Conservation (phyloP, 306 rosid species). For the Albizia julibrissin region DNA sequence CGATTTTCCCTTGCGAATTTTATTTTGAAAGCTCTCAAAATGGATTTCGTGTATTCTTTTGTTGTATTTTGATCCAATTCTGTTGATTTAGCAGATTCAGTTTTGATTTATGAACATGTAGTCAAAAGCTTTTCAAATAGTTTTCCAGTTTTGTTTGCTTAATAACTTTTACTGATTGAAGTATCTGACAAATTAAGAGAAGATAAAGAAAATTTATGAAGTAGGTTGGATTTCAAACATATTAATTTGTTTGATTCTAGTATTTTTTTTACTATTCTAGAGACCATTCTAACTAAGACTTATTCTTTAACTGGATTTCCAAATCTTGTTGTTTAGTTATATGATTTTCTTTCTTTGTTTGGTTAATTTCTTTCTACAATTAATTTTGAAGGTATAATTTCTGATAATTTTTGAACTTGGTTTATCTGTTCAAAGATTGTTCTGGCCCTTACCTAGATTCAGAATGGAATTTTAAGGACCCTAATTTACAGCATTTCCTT, state of each 20-base stretch:
- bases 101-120: not conserved
- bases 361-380: not conserved
- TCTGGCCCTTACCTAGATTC: constrained; percentile 10
- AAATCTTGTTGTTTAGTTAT: not conserved
- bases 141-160: not conserved
- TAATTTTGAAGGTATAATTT: not conserved
- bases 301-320: constrained; percentile 16
- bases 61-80: constrained; percentile 5
- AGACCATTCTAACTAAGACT: not conserved
- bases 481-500: constrained; percentile 28
- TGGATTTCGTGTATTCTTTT: not conserved
- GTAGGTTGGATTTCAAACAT: constrained; percentile 1
- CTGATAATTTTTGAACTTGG: constrained; percentile 12
- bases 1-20: constrained; percentile 9
- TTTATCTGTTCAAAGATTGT: not conserved
- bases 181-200: not conserved
- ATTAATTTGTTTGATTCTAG: not conserved
- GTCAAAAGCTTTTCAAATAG: constrained; percentile 9
- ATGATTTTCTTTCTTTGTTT: not conserved
- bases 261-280: not conserved
- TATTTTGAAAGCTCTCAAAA: constrained; percentile 15
- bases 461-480: constrained; percentile 9
- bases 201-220: not conserved
- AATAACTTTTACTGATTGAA: not conserved
- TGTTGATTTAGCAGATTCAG: not conserved